Evolutionary conservation across 1,284 basidiomycete species (phyloP), one percentile per base, ranked within the genome.

Genomic region (Somion occarium): DNA sequence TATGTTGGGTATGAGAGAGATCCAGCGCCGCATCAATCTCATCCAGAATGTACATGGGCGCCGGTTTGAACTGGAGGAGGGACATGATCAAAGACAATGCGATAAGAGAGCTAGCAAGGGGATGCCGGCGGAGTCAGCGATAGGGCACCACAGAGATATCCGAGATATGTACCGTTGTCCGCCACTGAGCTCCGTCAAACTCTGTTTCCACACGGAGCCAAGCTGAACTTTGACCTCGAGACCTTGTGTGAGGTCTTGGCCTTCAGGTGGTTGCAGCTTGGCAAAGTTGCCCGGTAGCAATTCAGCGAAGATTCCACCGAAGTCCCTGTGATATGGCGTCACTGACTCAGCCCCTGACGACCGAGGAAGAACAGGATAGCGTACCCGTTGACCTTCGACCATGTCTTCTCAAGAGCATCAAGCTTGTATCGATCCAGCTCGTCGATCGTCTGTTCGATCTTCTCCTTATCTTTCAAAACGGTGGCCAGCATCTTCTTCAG

Each of bases 31-130:
- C 93, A 69, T 98, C 94, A 61, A 99, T 97, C 72, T 99, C 97
- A 72, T 99, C 97, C 20, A 99, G 80, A 64, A 99, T 98, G 69
- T 99, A 98, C 93, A 99, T 96, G 0, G 94, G 97, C n/a, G 96
- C 95, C 1, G 96, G 94, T 67, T 98, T 98, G 81, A 98, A 98
- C 69, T 98, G 95, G 30, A 99, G 80, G 38, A 99, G 80, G 0
- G 95, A 90, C 94, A 99, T 96, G 75, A 99, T 98, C 46, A 99
- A 79, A 9, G 93, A 97, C 2, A 99, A 80, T 0, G 96, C 96
- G 62, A 99, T 98, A 56, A 99, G 80, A 1, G 95, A 98, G 55
- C 93, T 95, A 59, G 23, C n/a, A n/a, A n/a, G 4, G 44, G 5
- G 5, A 9, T 45, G 12, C 11, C 44, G 26, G 9, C 44, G n/a